Base-by-base conservation (phyloP, 768 basidiomycete genomes). In the Mrakia frigida region DNA sequence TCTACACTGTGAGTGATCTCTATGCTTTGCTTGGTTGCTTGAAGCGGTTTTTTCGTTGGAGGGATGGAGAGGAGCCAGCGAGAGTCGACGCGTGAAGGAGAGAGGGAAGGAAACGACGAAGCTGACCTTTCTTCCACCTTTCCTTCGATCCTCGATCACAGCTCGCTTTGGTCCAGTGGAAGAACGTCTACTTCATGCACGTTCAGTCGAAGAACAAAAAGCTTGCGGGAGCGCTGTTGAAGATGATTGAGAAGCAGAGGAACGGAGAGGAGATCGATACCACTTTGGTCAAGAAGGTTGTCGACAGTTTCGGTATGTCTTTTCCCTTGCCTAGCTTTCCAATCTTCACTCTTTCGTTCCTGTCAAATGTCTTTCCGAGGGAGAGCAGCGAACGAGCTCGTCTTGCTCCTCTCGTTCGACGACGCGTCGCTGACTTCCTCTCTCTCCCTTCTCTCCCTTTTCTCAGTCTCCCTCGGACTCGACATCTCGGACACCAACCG, bases 161-260 rank as follows among this genome's bases (percentile, higher is more conserved):
- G 94, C 90, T 99, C 78, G 92, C 96, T 1, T 89, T 99, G 59
- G 93, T 96, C 0, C 93, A 96, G 85, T 99, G 97, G 97, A 96
- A 91, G 82, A 86, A 87, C 78, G 90, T 94, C 84, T 90, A 98
- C 79, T 98, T 98, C 86, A 84, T 89, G 61, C 90, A 90, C 70
- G 87, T 96, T n/a, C 94, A 96, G 84, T 87, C 87, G 81, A 92
- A 89, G 80, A 86, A 91, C 78, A 86, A 87, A 76, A 94, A 94
- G 84, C 87, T 98, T 25, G 93, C 93, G 0, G 88, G 89, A 77
- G 94, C 95, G 13, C 88, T 98, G 65, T 87, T 98, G 63, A 88
- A 90, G 73, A 87, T 98, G 70, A 93, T 99, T 80, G 95, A 98
- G 85, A 88, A 88, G 56, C 95, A 98, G 84, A 87, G 97, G 79